Conservation (phyloP, 176 grass and related monocot genomes). For the Dendrocalamus sinicus region DNA sequence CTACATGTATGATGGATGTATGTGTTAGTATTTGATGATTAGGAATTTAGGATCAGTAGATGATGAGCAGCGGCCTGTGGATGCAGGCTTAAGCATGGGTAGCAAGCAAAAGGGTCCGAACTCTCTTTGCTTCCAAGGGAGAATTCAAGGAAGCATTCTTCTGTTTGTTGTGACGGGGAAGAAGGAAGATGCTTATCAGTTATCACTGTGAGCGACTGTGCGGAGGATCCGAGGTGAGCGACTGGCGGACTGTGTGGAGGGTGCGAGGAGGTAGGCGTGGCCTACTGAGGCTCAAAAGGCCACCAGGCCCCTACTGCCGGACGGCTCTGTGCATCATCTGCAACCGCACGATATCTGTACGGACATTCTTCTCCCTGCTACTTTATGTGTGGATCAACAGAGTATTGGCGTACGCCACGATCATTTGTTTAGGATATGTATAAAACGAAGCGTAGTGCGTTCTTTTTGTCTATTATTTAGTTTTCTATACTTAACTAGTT, state of each 20-base stretch:
- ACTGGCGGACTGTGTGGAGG: conserved; percentile 1
- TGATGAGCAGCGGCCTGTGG: neutral
- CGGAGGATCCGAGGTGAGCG: neutral
- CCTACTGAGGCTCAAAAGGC: conserved; percentile 10
- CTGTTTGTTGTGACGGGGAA: conserved; percentile 22
- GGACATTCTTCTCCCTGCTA: neutral
- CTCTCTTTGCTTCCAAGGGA: conserved; percentile 43
- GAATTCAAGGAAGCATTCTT: neutral
- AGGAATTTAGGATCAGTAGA: conserved; percentile 8
- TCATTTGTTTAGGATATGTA: neutral
- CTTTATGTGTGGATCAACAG: neutral
- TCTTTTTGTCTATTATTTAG: too few species aligned
- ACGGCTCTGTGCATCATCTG: neutral
- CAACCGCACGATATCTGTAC: neutral
- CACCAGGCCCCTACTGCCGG: neutral
- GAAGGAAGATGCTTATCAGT: neutral
- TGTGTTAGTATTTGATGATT: conserved; percentile 24
- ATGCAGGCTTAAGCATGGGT: neutral
- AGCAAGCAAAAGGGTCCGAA: neutral
- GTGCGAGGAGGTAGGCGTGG: conserved; percentile 6
- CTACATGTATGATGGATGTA: neutral
- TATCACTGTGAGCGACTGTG: conserved; percentile 13
- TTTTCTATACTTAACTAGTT: too few species aligned
- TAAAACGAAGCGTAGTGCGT: neutral
- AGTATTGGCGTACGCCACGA: neutral